Evolutionary conservation across 768 basidiomycete species (phyloP).

Genomic region (Holtermannia corniformis): DNA sequence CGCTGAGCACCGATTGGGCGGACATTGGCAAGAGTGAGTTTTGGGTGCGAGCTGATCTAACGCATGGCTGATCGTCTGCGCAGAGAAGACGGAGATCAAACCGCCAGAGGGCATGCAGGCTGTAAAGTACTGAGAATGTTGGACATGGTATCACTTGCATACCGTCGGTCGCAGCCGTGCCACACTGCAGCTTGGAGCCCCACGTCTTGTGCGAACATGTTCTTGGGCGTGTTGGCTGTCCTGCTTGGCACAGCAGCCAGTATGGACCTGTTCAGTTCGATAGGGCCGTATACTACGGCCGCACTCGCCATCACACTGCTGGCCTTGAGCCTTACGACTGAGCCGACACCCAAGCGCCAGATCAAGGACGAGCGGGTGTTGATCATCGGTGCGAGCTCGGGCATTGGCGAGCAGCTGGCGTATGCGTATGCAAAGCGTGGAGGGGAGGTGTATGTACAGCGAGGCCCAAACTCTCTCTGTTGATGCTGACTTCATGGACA

Average conservation of each 20-base stretch:
- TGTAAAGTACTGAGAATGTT: constrained; percentile 52
- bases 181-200: no score
- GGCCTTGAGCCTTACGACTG: not conserved
- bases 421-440: constrained; percentile 63
- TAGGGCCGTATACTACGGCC: not conserved
- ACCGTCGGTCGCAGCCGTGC: no score
- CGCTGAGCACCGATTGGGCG: constrained; percentile 91
- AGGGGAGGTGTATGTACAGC: constrained; percentile 44
- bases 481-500: no score
- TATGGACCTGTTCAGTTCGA: no score
- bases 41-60: not conserved
- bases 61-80: not conserved
- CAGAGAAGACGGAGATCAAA: constrained; percentile 49
- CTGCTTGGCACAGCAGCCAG: no score
- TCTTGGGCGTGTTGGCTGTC: no score
- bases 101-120: constrained; percentile 77
- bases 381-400: constrained; percentile 72
- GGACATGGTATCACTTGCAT: no score
- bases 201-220: no score
- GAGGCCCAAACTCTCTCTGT: not conserved
- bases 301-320: not conserved
- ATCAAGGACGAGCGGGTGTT: constrained; percentile 60
- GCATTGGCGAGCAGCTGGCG: constrained; percentile 66
- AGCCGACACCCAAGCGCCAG: not conserved
- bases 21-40: constrained; percentile 59